Evolutionary conservation across 495 filamentous ascomycete genomes (phyloP).

Genomic region (Parathielavia hyrcaniae): DNA sequence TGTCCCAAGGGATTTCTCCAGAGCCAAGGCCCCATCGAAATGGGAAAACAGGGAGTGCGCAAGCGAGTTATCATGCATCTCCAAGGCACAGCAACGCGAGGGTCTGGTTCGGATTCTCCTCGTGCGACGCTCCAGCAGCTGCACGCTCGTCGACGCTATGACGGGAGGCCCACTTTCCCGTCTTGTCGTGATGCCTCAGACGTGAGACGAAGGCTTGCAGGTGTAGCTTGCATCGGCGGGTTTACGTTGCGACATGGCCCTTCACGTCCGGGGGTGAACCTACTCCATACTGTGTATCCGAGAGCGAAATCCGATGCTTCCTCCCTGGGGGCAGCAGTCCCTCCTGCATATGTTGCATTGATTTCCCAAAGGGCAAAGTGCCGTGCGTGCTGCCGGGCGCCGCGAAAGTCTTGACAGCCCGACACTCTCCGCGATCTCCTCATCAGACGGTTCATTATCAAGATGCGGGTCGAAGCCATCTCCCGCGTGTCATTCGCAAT

Average conservation of each 20-base stretch:
- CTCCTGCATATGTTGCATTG: too few species aligned
- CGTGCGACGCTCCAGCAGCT: not conserved
- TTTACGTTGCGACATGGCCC: not conserved
- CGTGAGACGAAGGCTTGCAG: slow-evolving; percentile 16
- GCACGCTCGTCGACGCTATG: not conserved
- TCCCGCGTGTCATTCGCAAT: not conserved
- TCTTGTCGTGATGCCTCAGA: slow-evolving; percentile 14
- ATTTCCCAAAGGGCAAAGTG: too few species aligned
- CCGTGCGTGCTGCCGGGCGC: too few species aligned
- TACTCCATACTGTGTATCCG: not conserved
- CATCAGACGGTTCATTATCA: not conserved
- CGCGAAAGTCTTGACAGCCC: too few species aligned
- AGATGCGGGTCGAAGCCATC: not conserved
- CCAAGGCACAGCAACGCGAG: slow-evolving; percentile 4
- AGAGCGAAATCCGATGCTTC: too few species aligned
- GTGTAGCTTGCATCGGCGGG: slow-evolving; percentile 1
- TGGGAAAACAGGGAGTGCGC: not conserved
- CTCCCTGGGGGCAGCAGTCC: too few species aligned
- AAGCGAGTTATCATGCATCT: slow-evolving; percentile 7
- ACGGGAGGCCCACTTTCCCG: slow-evolving; percentile 5
- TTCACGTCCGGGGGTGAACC: slow-evolving; percentile 1
- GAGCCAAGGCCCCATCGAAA: too few species aligned
- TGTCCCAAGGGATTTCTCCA: too few species aligned
- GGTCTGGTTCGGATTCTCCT: not conserved
- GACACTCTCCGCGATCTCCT: not conserved